Percentiles rank a stretch among this genome's conserved stretches.
Evolutionary conservation across 495 filamentous ascomycete species (phyloP).

Genomic region (Lepraria neglecta): DNA sequence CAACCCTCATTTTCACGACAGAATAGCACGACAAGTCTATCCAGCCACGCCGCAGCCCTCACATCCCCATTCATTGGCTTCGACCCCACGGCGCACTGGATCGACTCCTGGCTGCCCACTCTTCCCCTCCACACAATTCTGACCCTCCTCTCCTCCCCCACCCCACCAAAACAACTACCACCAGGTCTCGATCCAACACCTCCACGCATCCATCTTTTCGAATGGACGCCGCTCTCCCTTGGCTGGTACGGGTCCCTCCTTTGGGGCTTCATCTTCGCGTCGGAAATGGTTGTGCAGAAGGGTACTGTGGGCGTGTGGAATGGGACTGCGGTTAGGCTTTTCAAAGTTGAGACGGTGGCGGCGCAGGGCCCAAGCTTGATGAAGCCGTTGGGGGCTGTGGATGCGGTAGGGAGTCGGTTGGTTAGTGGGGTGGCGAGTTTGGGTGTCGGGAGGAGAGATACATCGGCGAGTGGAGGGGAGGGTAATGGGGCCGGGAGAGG

Average conservation of each 20-base stretch:
- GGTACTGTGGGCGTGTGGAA: slow-evolving; percentile 97
- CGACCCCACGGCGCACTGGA: slow-evolving; percentile 72
- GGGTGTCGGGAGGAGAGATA: slow-evolving; percentile 10
- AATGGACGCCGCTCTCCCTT: slow-evolving; percentile 86
- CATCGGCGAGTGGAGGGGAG: slow-evolving; percentile 1
- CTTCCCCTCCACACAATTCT: slow-evolving; percentile 87
- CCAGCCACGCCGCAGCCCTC: slow-evolving; percentile 49
- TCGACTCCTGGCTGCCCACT: slow-evolving; percentile 89
- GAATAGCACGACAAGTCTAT: slow-evolving; percentile 81
- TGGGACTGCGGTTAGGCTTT: slow-evolving; percentile 77
- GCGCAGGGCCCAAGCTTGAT: slow-evolving; percentile 73
- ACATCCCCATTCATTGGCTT: slow-evolving; percentile 54
- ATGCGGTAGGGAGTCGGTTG: slow-evolving; percentile 89
- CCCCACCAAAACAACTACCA: slow-evolving; percentile 41
- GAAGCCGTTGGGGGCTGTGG: slow-evolving; percentile 83
- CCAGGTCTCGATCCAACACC: slow-evolving; percentile 63
- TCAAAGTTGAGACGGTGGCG: slow-evolving; percentile 80
- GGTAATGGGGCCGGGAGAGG: not conserved
- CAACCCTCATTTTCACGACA: slow-evolving; percentile 79
- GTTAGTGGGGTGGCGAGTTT: slow-evolving; percentile 53
- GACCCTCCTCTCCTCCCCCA: slow-evolving; percentile 59
- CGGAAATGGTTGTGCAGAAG: slow-evolving; percentile 75
- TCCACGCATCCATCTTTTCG: slow-evolving; percentile 78
- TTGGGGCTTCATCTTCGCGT: slow-evolving; percentile 91
- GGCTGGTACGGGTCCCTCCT: slow-evolving; percentile 95